Conservation (phyloP, 2,329 filamentous ascomycete genomes). For the Microdochium nivale region DNA sequence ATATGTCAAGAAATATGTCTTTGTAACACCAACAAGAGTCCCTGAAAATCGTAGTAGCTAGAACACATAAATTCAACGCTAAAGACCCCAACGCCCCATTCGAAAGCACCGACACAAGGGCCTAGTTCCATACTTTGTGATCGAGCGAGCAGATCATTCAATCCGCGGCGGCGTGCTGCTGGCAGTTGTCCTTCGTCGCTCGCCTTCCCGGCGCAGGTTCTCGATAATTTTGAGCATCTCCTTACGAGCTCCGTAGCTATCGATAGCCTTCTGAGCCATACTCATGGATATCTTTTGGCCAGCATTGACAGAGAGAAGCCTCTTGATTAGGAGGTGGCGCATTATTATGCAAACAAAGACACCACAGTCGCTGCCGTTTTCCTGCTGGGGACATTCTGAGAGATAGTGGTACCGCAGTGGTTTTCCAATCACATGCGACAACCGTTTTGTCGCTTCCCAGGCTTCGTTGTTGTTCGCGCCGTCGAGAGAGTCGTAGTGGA, state of each 20-base stretch:
- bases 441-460: slow-evolving; percentile 56
- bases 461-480: slow-evolving; percentile 71
- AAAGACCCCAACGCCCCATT: neutral
- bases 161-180: slow-evolving; percentile 33
- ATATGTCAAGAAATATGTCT: neutral
- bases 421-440: slow-evolving; percentile 59
- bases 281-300: slow-evolving; percentile 91
- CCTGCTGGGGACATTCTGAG: slow-evolving; percentile 79
- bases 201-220: slow-evolving; percentile 75
- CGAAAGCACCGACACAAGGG: neutral
- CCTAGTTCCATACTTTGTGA: neutral
- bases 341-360: slow-evolving; percentile 95
- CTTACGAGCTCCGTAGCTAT: slow-evolving; percentile 72
- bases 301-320: slow-evolving; percentile 69
- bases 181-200: slow-evolving; percentile 52
- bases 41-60: neutral
- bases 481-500: slow-evolving; percentile 89
- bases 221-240: slow-evolving; percentile 91
- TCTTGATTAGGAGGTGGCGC: slow-evolving; percentile 82
- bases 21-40: no score
- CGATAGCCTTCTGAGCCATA: slow-evolving; percentile 75
- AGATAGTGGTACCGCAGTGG: slow-evolving; percentile 71
- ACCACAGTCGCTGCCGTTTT: slow-evolving; percentile 88
- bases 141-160: slow-evolving; percentile 20
- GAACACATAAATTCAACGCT: neutral